phyloP scores from a whole-genome alignment of 2,329 filamentous ascomycete genomes.

The Ceratocystis lukuohia region DNA sequence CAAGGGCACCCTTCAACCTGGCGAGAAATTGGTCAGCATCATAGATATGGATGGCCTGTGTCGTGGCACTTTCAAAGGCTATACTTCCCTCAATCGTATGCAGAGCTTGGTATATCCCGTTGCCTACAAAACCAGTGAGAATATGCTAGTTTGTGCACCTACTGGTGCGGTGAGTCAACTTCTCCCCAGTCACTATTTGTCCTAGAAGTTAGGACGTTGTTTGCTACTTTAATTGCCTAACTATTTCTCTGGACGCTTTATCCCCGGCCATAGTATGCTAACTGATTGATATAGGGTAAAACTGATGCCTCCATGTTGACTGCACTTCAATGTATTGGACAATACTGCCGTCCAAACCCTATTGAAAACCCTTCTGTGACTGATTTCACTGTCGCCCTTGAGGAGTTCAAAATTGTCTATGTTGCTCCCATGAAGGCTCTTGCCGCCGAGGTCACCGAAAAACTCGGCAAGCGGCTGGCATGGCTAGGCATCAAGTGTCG shows the following conservation, averaged over 20 bases:
- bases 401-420: slow-evolving; percentile 97
- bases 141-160: slow-evolving; percentile 96
- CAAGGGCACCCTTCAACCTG: slow-evolving; percentile 58
- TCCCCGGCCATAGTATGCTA: neutral
- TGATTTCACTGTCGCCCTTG: slow-evolving; percentile 68
- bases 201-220: too few relatives aligned
- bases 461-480: slow-evolving; percentile 76
- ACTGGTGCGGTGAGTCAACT: slow-evolving; percentile 62
- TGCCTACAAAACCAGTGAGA: slow-evolving; percentile 89
- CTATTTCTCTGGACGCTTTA: neutral
- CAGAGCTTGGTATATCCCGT: slow-evolving; percentile 93
- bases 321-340: slow-evolving; percentile 76
- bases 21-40: slow-evolving; percentile 66
- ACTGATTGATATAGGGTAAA: slow-evolving; percentile 51
- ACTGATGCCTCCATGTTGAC: slow-evolving; percentile 97
- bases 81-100: slow-evolving; percentile 91
- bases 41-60: slow-evolving; percentile 79
- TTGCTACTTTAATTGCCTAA: neutral
- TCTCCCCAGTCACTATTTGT: neutral
- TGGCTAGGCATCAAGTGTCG: slow-evolving; percentile 90
- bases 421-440: slow-evolving; percentile 98
- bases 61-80: slow-evolving; percentile 81
- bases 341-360: slow-evolving; percentile 71
- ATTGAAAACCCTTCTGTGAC: slow-evolving; percentile 57
- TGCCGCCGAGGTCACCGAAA: slow-evolving; percentile 90